Evolutionary conservation across 176 grass and related monocot species (phyloP).

Genomic region (Eleusine indica): DNA sequence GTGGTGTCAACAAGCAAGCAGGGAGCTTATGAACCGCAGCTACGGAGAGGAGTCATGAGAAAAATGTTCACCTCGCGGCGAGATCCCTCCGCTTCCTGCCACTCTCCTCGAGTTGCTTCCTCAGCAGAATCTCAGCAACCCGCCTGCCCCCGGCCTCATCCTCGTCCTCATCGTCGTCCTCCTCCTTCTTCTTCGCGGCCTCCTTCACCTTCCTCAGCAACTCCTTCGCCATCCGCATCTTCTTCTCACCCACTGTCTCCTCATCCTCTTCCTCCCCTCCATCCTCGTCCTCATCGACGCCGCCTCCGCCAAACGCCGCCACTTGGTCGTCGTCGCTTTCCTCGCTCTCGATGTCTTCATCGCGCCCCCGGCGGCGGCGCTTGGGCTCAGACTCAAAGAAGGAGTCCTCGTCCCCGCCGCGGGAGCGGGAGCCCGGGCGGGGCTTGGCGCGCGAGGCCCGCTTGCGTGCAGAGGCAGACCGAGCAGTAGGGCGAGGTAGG

Average conservation of each 20-base stretch:
- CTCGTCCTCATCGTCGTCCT: slow-evolving; percentile 48
- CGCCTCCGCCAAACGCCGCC: slow-evolving; percentile 7
- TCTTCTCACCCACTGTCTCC: slow-evolving; percentile 83
- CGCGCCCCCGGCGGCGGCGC: slow-evolving; percentile 40
- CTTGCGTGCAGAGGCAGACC: slow-evolving; percentile 24
- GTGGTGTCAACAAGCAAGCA: background rate
- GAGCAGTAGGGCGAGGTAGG: no score
- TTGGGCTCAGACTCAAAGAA: slow-evolving; percentile 85
- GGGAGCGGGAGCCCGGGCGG: slow-evolving; percentile 22
- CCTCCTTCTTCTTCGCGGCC: slow-evolving; percentile 48
- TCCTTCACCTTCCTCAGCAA: slow-evolving; percentile 54
- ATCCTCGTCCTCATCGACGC: slow-evolving; percentile 31
- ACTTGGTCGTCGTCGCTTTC: slow-evolving; percentile 62
- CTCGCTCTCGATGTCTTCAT: slow-evolving; percentile 66
- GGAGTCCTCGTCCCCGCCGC: slow-evolving; percentile 48
- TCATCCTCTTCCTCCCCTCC: slow-evolving; percentile 50
- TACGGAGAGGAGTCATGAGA: background rate
- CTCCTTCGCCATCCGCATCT: slow-evolving; percentile 75
- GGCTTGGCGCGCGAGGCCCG: slow-evolving; percentile 38
- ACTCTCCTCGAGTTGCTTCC: slow-evolving; percentile 75
- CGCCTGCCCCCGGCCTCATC: slow-evolving; percentile 45
- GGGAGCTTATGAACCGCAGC: background rate
- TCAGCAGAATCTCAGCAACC: slow-evolving; percentile 71
- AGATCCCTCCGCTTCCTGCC: slow-evolving; percentile 62
- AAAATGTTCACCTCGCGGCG: slow-evolving; percentile 55